phyloP scores from a whole-genome alignment of 2,329 filamentous ascomycete species.

The Coniochaeta sp. region DNA sequence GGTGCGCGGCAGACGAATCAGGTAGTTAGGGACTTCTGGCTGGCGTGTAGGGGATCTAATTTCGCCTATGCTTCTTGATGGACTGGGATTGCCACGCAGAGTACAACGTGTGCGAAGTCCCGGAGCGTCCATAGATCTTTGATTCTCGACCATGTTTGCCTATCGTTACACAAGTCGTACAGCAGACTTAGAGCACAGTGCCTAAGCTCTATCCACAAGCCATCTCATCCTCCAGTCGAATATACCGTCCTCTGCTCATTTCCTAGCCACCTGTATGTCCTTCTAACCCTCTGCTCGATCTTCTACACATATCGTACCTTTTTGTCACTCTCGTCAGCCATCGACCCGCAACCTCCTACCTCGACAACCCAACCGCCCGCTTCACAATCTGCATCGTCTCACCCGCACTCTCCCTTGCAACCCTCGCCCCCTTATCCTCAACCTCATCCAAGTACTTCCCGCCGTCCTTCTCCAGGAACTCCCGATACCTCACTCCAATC shows the following conservation, averaged over 20 bases:
- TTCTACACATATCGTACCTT: not conserved
- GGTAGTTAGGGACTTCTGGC: constrained; percentile 65
- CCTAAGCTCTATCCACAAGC: not conserved
- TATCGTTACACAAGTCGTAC: not conserved
- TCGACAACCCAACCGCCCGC: constrained; percentile 38
- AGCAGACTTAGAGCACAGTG: not conserved
- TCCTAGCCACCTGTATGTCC: not conserved
- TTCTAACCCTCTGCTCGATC: not conserved
- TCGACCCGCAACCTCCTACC: not conserved
- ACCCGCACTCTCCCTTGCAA: constrained; percentile 54
- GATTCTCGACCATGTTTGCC: not conserved
- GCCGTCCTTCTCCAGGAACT: constrained; percentile 31
- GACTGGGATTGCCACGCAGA: not conserved
- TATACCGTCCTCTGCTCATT: not conserved
- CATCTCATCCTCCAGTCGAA: not conserved
- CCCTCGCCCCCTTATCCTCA: constrained; percentile 48
- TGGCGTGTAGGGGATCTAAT: constrained; percentile 54
- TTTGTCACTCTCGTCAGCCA: not conserved
- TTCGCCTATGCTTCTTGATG: constrained; percentile 52
- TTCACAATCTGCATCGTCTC: constrained; percentile 48
- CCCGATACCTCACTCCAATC: constrained; percentile 49
- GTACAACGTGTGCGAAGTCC: not conserved
- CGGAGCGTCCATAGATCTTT: not conserved
- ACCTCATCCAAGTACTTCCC: constrained; percentile 38
- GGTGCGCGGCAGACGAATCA: constrained; percentile 58